Evolutionary conservation across 2,329 filamentous ascomycete genomes (phyloP).

Genomic region (Ilyonectria mors-panacis): DNA sequence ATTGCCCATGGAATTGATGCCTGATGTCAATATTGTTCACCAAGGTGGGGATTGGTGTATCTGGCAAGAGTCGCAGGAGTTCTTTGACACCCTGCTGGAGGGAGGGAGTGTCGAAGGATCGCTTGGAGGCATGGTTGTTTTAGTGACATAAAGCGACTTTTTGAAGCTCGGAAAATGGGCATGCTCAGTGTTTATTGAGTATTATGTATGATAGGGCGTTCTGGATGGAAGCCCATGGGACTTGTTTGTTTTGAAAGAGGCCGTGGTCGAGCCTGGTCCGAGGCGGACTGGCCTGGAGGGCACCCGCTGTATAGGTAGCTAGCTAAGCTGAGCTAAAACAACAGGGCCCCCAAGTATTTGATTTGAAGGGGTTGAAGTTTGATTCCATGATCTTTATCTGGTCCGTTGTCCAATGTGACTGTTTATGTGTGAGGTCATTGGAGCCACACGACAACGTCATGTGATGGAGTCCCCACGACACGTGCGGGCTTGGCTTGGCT

Average conservation of each 20-base stretch:
- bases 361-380: neutral
- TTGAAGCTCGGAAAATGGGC: neutral
- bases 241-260: neutral
- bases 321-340: constrained; percentile 21
- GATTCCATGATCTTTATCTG: neutral
- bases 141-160: neutral
- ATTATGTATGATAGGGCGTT: constrained; percentile 29
- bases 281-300: neutral
- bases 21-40: neutral
- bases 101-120: neutral
- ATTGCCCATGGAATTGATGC: neutral
- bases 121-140: neutral
- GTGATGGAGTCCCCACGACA: constrained; percentile 13
- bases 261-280: neutral
- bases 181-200: neutral
- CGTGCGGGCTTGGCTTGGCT: neutral
- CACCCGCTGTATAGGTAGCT: constrained; percentile 16
- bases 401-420: neutral
- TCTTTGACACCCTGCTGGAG: neutral
- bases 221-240: neutral
- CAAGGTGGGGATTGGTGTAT: neutral
- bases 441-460: constrained; percentile 22
- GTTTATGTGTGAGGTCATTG: neutral
- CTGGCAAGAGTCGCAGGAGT: neutral
- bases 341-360: constrained; percentile 5